These are phyloP conservation scores for Trypanosoma scelopori DNA, from an alignment of 208 protist genomes.

Conservation along the genomic window DNA sequence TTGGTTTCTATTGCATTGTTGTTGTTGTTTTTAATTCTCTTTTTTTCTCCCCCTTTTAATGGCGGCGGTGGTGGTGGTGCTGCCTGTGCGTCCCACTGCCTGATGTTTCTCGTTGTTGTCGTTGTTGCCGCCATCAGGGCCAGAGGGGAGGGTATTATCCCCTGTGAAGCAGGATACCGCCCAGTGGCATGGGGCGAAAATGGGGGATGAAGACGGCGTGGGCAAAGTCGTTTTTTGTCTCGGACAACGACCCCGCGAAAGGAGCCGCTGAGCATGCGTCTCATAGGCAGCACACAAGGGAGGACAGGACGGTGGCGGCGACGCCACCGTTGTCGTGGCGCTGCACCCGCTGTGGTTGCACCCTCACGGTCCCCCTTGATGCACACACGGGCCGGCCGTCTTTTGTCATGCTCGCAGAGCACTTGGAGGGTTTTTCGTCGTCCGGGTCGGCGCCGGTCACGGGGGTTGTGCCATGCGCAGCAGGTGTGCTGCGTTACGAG, in stretches of 20 bases:
- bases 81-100: too few relatives aligned
- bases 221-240: conserved; percentile 54
- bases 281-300: conserved; percentile 16
- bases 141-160: not conserved
- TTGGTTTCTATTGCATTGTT: too few relatives aligned
- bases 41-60: too few relatives aligned
- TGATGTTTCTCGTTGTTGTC: too few relatives aligned
- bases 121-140: too few relatives aligned
- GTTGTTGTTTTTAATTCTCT: too few relatives aligned
- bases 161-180: too few relatives aligned
- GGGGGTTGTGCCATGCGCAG: conserved; percentile 6
- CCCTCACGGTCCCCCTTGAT: conserved; percentile 36
- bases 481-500: conserved; percentile 1
- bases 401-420: conserved; percentile 42
- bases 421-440: conserved; percentile 38
- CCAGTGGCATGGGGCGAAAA: conserved; percentile 3
- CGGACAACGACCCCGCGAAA: not conserved
- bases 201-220: conserved; percentile 57
- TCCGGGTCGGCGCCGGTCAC: conserved; percentile 2
- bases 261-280: too few relatives aligned
- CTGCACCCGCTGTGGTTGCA: conserved; percentile 37
- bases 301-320: conserved; percentile 22
- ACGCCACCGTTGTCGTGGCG: conserved; percentile 36
- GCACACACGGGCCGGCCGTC: conserved; percentile 34
- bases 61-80: too few relatives aligned